These are phyloP conservation scores for Citrus mangshanensis DNA, from an alignment of 345 rosid genomes.

Conservation along the genomic window DNA sequence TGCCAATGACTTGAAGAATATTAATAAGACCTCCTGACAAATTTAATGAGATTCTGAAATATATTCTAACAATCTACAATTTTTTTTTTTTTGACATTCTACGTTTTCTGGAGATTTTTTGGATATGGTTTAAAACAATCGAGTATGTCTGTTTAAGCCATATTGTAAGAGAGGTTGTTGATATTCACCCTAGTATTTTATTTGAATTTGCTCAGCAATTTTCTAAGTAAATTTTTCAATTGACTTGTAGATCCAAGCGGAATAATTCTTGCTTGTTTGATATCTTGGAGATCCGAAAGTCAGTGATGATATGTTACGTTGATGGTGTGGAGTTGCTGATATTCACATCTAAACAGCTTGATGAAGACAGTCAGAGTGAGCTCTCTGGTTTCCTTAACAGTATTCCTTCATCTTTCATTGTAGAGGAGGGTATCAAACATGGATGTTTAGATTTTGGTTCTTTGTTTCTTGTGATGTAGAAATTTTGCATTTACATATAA, in stretches of 20 bases:
- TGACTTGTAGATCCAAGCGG: conserved; percentile 28
- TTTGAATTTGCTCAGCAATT: background rate
- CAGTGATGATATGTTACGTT: conserved; percentile 37
- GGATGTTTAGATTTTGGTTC: background rate
- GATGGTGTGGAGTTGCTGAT: conserved; percentile 53
- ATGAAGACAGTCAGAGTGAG: conserved; percentile 50
- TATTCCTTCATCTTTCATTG: background rate
- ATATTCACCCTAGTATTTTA: background rate
- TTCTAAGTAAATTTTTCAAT: background rate
- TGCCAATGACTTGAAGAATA: background rate
- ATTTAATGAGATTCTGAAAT: background rate
- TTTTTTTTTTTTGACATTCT: background rate
- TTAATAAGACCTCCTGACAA: background rate
- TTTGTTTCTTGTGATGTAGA: background rate
- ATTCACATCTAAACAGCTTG: conserved; percentile 55
- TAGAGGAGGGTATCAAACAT: background rate
- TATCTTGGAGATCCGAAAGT: conserved; percentile 34
- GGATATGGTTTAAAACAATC: background rate
- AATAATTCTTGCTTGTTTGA: conserved; percentile 27
- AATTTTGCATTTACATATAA: background rate
- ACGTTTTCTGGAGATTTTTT: background rate
- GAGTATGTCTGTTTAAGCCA: background rate
- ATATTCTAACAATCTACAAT: background rate
- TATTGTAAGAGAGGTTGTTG: background rate
- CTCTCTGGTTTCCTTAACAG: conserved; percentile 8